phyloP scores from a whole-genome alignment of 2,329 filamentous ascomycete genomes.

The Paracoccidioides brasiliensis region DNA sequence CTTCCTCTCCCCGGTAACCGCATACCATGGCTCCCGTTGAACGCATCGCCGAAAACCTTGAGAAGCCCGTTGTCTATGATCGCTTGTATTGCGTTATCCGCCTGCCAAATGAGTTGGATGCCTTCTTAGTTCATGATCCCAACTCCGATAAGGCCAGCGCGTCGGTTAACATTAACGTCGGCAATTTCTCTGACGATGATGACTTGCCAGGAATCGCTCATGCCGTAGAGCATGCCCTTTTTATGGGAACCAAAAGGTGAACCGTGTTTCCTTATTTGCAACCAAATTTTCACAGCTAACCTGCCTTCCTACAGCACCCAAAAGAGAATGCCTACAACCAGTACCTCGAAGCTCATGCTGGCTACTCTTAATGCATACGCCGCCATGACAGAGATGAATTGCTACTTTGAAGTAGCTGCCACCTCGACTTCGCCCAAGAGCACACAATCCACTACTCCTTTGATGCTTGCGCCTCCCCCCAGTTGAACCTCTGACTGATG shows the following conservation, averaged over 20 bases:
- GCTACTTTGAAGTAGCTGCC: conserved; percentile 89
- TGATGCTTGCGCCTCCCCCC: conserved; percentile 4
- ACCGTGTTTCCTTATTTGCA: conserved; percentile 7
- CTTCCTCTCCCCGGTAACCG: no score
- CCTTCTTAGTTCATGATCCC: conserved; percentile 79
- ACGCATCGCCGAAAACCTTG: conserved; percentile 55
- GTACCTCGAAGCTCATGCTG: conserved; percentile 80
- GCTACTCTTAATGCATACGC: conserved; percentile 93
- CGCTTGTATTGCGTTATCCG: conserved; percentile 77
- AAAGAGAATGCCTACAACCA: conserved; percentile 91
- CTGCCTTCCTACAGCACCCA: conserved; percentile 69
- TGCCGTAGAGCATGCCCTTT: conserved; percentile 88
- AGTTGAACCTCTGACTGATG: conserved; percentile 8
- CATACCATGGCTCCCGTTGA: conserved; percentile 24
- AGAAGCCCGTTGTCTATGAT: conserved; percentile 76
- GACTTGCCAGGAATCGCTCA: conserved; percentile 93
- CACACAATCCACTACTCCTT: not conserved
- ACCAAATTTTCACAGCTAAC: not conserved
- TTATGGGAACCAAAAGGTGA: conserved; percentile 94
- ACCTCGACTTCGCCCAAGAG: conserved; percentile 39
- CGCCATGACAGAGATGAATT: conserved; percentile 85
- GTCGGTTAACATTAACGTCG: conserved; percentile 88
- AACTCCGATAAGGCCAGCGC: conserved; percentile 96
- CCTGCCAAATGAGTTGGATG: conserved; percentile 78
- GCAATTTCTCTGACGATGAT: conserved; percentile 82